Evolutionary conservation across 192 early-diverging fungal species (phyloP).

Genomic region (Gryganskiella cystojenkinii): DNA sequence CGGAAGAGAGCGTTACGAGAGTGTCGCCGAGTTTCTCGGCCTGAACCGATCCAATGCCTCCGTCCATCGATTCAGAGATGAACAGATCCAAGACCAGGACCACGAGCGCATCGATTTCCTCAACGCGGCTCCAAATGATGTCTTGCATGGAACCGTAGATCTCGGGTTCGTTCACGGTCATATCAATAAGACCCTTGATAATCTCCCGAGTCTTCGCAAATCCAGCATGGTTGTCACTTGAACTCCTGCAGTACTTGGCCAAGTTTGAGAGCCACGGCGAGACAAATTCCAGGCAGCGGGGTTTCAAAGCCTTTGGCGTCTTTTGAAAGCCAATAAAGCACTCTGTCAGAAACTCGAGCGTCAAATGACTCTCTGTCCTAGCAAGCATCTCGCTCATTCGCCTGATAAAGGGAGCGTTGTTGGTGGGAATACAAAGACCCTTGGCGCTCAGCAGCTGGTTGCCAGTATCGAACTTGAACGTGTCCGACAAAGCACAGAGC

Average conservation of each 20-base stretch:
- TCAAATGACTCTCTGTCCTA: constrained; percentile 77
- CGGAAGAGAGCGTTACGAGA: constrained; percentile 81
- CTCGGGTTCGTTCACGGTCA: constrained; percentile 85
- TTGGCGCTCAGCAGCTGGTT: constrained; percentile 82
- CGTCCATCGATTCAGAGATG: constrained; percentile 82
- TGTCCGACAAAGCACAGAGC: constrained; percentile 82
- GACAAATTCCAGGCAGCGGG: constrained; percentile 89
- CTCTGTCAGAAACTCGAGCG: constrained; percentile 91
- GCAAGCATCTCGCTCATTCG: constrained; percentile 87
- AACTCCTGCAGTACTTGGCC: constrained; percentile 64
- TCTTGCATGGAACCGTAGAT: constrained; percentile 89
- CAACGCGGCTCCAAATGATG: constrained; percentile 86
- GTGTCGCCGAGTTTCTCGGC: constrained; percentile 91
- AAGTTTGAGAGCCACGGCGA: constrained; percentile 90
- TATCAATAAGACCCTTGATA: constrained; percentile 79
- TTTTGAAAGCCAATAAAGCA: constrained; percentile 84
- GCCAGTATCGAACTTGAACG: constrained; percentile 87
- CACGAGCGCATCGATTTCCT: constrained; percentile 81
- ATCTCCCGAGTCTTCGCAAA: constrained; percentile 78
- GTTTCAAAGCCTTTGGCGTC: constrained; percentile 76
- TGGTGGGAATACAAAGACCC: constrained; percentile 89
- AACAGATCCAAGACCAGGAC: constrained; percentile 85
- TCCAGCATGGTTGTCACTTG: constrained; percentile 60
- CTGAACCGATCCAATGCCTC: constrained; percentile 80
- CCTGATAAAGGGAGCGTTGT: constrained; percentile 86